Percentiles rank a stretch among this genome's conserved stretches.
Conservation (phyloP, 176 grass and related monocot genomes). For the Zea mays region DNA sequence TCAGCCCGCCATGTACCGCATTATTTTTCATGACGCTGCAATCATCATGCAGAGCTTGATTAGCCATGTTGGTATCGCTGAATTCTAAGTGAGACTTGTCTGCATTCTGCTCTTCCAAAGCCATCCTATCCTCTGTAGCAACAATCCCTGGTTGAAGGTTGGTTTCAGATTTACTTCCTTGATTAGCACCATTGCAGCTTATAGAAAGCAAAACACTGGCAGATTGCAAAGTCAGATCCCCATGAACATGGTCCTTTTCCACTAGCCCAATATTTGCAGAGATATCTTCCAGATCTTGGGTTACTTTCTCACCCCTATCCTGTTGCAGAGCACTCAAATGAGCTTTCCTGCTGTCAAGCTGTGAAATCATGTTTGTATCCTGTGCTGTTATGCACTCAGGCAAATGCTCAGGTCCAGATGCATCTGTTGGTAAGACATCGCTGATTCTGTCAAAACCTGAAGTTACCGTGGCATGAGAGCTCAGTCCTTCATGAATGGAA, state of each 20-base stretch:
- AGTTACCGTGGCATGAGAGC: too few relatives aligned
- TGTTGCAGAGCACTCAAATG: slow-evolving; percentile 21
- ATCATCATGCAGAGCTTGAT: slow-evolving; percentile 25
- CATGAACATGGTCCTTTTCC: slow-evolving; percentile 22
- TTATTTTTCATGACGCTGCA: slow-evolving; percentile 20
- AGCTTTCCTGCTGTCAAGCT: slow-evolving; percentile 23
- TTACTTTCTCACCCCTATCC: slow-evolving; percentile 29
- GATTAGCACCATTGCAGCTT: slow-evolving; percentile 14
- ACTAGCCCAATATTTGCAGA: slow-evolving; percentile 13
- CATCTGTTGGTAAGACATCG: slow-evolving; percentile 26
- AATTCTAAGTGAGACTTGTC: slow-evolving; percentile 20
- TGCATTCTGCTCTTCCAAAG: not conserved
- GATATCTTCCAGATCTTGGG: slow-evolving; percentile 26
- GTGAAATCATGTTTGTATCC: not conserved
- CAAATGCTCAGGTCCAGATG: not conserved
- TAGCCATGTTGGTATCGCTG: slow-evolving; percentile 2
- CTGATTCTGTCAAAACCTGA: slow-evolving; percentile 6
- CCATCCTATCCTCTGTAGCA: not conserved
- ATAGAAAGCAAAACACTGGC: not conserved
- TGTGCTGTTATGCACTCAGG: slow-evolving; percentile 20
- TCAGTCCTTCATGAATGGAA: too few relatives aligned
- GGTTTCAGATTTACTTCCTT: slow-evolving; percentile 39
- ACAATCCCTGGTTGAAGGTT: slow-evolving; percentile 24
- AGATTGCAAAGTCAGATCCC: not conserved
- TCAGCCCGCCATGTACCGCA: not conserved